phyloP scores from a whole-genome alignment of 768 basidiomycete species.

The Holtermanniella nyarrowii region DNA sequence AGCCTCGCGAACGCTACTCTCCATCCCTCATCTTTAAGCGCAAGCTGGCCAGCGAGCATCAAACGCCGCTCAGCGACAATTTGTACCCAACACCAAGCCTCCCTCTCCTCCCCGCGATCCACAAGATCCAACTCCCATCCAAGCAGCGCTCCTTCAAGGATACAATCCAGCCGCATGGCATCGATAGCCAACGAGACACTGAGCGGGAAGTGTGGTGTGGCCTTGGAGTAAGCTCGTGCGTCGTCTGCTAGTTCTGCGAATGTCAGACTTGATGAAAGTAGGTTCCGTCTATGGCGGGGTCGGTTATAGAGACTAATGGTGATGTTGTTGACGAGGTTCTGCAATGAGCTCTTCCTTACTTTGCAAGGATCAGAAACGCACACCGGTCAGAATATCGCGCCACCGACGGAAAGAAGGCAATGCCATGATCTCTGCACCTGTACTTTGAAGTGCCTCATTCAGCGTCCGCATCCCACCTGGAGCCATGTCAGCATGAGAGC shows the following conservation, averaged over 20 bases:
- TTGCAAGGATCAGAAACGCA: not conserved
- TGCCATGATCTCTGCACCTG: not conserved
- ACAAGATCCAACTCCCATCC: conserved; percentile 14
- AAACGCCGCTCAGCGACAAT: conserved; percentile 4
- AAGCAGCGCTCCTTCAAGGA: conserved; percentile 17
- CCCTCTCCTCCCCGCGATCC: conserved; percentile 8
- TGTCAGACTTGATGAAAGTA: not conserved
- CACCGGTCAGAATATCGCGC: conserved; percentile 12
- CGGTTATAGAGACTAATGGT: conserved; percentile 12
- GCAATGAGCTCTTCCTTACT: conserved; percentile 1
- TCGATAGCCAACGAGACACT: conserved; percentile 2
- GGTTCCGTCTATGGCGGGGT: conserved; percentile 15
- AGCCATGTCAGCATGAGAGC: not conserved
- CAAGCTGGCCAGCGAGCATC: too few relatives aligned
- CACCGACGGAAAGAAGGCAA: conserved; percentile 1
- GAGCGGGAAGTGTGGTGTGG: not conserved
- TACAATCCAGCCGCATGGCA: conserved; percentile 21
- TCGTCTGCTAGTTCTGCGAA: not conserved
- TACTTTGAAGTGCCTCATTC: not conserved
- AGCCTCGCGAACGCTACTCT: not conserved
- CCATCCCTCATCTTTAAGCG: not conserved
- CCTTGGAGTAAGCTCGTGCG: not conserved
- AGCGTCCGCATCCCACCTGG: not conserved
- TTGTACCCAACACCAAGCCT: conserved; percentile 28
- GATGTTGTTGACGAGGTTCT: conserved; percentile 10